A percentile compares a stretch with the other conserved stretches of the same genome.
These are phyloP conservation scores for Kodamaea anthophila DNA, from an alignment of 1,139 yeast species.

Conservation along the genomic window DNA sequence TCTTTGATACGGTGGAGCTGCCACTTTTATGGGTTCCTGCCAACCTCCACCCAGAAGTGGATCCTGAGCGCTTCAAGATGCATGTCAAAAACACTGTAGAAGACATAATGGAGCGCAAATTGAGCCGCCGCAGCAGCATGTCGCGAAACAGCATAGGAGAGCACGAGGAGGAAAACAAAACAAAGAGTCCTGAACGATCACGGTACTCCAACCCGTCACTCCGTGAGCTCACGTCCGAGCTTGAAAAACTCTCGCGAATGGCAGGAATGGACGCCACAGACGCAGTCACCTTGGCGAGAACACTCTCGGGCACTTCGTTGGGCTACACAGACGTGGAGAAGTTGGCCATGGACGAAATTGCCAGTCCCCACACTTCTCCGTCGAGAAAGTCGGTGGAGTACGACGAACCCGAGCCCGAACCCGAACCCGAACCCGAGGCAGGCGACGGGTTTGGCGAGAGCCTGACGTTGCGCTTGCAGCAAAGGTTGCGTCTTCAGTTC, in stretches of 20 bases:
- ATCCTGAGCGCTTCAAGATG: constrained; percentile 83
- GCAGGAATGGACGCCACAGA: constrained; percentile 73
- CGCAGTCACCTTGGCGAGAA: constrained; percentile 69
- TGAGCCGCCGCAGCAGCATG: constrained; percentile 20
- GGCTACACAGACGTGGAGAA: constrained; percentile 51
- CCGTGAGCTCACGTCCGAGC: constrained; percentile 59
- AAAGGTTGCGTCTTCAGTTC: constrained; percentile 13
- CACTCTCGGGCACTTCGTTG: constrained; percentile 54
- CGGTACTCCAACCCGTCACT: constrained; percentile 45
- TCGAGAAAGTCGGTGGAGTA: constrained; percentile 6
- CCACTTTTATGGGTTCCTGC: constrained; percentile 89
- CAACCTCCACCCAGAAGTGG: constrained; percentile 83
- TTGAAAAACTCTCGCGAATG: constrained; percentile 57
- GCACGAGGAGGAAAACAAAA: background rate
- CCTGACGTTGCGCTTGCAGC: constrained; percentile 13
- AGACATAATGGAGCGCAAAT: constrained; percentile 52
- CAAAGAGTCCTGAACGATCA: constrained; percentile 1
- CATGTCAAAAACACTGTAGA: constrained; percentile 78
- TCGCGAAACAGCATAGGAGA: constrained; percentile 19
- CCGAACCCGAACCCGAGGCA: background rate
- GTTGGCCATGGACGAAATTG: constrained; percentile 38
- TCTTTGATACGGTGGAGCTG: constrained; percentile 20
- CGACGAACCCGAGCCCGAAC: constrained; percentile 1
- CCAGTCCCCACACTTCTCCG: constrained; percentile 12
- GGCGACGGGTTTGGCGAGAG: background rate